Percentiles rank a stretch among this genome's conserved stretches.
phyloP scores from a whole-genome alignment of 2,329 filamentous ascomycete species.

The Colletotrichum phormii region DNA sequence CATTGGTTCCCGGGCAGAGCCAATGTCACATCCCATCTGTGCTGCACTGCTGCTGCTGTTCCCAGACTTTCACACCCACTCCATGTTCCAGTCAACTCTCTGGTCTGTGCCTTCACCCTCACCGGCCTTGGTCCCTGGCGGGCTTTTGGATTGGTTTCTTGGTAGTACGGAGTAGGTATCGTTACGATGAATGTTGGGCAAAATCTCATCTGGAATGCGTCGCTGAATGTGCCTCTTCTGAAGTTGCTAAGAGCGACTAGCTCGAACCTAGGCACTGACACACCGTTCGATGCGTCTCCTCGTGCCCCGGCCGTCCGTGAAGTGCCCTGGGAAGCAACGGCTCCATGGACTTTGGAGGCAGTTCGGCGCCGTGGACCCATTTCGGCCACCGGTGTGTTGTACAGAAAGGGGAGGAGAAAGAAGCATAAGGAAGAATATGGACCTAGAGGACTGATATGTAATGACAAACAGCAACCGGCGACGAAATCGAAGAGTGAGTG shows the following conservation, averaged over 20 bases:
- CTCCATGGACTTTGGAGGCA: not conserved
- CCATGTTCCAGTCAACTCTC: not conserved
- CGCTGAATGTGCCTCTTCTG: not conserved
- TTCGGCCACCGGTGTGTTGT: not conserved
- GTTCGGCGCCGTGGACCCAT: not conserved
- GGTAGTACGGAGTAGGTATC: not conserved
- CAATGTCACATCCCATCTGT: conserved; percentile 16
- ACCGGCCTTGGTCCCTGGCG: conserved; percentile 20
- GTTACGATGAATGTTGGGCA: not conserved
- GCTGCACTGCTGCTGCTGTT: not conserved
- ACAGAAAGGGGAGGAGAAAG: not conserved
- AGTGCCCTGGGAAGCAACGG: not conserved
- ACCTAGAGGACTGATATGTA: not conserved
- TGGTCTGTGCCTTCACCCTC: too few species aligned
- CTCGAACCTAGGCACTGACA: conserved; percentile 2
- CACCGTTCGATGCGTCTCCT: not conserved
- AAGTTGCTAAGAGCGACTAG: not conserved
- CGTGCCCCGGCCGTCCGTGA: not conserved
- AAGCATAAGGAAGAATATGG: not conserved
- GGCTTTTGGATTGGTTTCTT: not conserved
- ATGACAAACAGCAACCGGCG: not conserved
- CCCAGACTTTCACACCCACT: not conserved
- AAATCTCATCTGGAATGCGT: conserved; percentile 5
- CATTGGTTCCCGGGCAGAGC: conserved; percentile 15
- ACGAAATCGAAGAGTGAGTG: too few species aligned